Base-by-base conservation (phyloP, 352 stramenopile species). In the Pythium guiyangense region DNA sequence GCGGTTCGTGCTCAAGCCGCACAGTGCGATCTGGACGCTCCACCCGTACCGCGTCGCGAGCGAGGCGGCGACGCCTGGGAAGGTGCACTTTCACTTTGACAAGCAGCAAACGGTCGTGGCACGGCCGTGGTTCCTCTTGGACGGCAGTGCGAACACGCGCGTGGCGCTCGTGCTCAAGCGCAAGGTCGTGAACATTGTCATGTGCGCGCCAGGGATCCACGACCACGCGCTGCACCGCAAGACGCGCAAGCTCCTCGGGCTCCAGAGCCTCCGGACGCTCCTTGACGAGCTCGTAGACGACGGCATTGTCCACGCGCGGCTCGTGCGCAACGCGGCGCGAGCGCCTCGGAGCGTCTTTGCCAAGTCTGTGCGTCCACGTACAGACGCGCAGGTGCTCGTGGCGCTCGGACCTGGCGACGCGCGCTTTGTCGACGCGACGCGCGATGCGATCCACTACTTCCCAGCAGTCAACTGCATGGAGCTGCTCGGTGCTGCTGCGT, bases 171-270 rank as follows among this genome's bases (percentile, higher is more conserved):
- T 71, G 48, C 57, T 94, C 25, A 94, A 94, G 62, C 74, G 79
- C 26, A 84, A 89, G 61, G 67, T 92, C 12, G 77, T 90, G 18
- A 94, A 91, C 57, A 88, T 92, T 34, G 67, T 92, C 18, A 84
- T 90, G 71, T 88, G 72, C 44, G 76, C 54, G 0, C 85, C 85
- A 27, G 85, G 85, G 1, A 88, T 94, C 54, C 62, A 67, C 46
- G 82, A 94, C 54, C 52, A 42, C 17, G 52, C 43, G 26, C 60
- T 94, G 45, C 75, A 89, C 54, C 66, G 64, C 27, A 90, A 90
- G 49, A 88, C 91, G 77, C 76, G 78, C 15, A 84, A 83, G 18
- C 61, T 89, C 29, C 17, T 94, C 40, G 83, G 77, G 31, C 59
- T 94, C 0, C 85, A 92, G 68, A 77, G 88, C 37, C 78, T 86